Evolutionary conservation across 2,329 filamentous ascomycete genomes (phyloP).

Genomic region (Ophiostoma perfectum): DNA sequence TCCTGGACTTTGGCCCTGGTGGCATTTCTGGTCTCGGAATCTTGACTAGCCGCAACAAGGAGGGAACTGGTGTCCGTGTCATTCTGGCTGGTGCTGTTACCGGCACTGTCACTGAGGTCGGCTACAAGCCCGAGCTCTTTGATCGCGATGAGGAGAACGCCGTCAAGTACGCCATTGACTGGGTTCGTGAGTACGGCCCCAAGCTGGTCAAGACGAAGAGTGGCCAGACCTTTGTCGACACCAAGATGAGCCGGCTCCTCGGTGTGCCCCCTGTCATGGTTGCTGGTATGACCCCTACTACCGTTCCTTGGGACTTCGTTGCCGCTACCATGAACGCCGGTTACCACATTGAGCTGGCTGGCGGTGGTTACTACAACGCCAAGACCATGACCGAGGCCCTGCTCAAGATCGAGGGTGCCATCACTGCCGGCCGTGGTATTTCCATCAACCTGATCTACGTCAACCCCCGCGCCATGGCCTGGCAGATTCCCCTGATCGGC

Average conservation of each 20-base stretch:
- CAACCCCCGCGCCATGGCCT: constrained; percentile 80
- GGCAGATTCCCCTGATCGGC: constrained; percentile 83
- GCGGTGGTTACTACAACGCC: constrained; percentile 82
- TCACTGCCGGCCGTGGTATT: constrained; percentile 81
- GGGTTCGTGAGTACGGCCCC: constrained; percentile 97
- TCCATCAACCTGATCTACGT: constrained; percentile 89
- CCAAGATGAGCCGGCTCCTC: constrained; percentile 85
- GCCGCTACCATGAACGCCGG: constrained; percentile 89
- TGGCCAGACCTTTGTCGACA: constrained; percentile 89
- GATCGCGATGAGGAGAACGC: constrained; percentile 93
- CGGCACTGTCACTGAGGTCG: constrained; percentile 82
- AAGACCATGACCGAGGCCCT: constrained; percentile 79
- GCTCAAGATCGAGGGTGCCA: constrained; percentile 74
- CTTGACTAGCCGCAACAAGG: constrained; percentile 97
- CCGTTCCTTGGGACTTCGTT: constrained; percentile 86
- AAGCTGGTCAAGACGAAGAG: constrained; percentile 81
- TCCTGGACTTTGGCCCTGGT: constrained; percentile 93
- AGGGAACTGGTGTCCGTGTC: constrained; percentile 93
- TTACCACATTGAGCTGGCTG: constrained; percentile 88
- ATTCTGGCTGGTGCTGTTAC: constrained; percentile 92
- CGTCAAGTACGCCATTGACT: constrained; percentile 90
- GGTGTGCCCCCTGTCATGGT: constrained; percentile 85
- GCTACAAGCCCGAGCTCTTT: constrained; percentile 97
- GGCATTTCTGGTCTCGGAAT: constrained; percentile 95
- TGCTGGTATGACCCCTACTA: constrained; percentile 88